Percentiles rank a stretch among this genome's conserved stretches.
Conservation (phyloP, 805 yeast genomes). For the Candida michaelii region DNA sequence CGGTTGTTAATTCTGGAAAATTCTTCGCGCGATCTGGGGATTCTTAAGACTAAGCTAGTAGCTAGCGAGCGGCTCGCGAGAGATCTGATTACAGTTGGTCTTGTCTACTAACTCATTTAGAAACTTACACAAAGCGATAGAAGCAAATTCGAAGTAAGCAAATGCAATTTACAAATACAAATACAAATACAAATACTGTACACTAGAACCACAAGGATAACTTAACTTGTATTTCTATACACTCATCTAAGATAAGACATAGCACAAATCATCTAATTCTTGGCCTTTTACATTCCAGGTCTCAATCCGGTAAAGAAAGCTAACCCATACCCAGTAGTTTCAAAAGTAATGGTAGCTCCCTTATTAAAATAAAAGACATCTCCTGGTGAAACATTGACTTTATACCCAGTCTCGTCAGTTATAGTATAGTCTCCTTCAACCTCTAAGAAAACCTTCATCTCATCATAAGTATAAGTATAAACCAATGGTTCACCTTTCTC, state of each 20-base stretch:
- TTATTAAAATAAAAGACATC: slow-evolving; percentile 67
- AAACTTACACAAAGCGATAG: no score
- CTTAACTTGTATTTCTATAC: no score
- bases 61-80: no score
- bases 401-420: slow-evolving; percentile 62
- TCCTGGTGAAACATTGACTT: slow-evolving; percentile 58
- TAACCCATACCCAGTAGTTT: slow-evolving; percentile 64
- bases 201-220: no score
- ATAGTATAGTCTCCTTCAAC: slow-evolving; percentile 64
- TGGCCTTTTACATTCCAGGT: slow-evolving; percentile 37
- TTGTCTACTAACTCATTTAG: no score
- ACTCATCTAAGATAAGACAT: no score
- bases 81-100: no score
- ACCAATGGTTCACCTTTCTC: slow-evolving; percentile 67
- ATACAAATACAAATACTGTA: no score
- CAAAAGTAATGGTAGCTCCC: slow-evolving; percentile 61
- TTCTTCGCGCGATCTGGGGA: background rate
- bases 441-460: slow-evolving; percentile 67
- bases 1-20: background rate
- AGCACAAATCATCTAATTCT: no score
- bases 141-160: no score
- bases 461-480: slow-evolving; percentile 64
- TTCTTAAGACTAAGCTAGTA: no score
- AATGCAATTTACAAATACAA: no score
- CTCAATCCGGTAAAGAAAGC: slow-evolving; percentile 64